A percentile compares a stretch with the other conserved stretches of the same genome.
These are phyloP conservation scores for Jamesozyma lodderae DNA, from an alignment of 805 yeast species.

Conservation along the genomic window DNA sequence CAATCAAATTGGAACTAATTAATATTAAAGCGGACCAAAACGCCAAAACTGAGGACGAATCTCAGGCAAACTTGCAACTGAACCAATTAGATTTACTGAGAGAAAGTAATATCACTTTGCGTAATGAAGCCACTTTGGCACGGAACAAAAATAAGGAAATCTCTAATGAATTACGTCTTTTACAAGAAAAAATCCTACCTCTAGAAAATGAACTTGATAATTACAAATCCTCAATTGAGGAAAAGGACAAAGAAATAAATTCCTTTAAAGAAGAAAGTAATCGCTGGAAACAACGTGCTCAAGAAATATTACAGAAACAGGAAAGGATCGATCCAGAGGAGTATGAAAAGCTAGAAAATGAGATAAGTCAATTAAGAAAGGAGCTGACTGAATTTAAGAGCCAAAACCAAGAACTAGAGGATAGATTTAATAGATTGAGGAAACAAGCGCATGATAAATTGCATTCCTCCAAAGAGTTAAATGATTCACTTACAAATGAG, in stretches of 20 bases:
- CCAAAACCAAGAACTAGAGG: constrained; percentile 29
- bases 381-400: constrained; percentile 17
- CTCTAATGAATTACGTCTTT: constrained; percentile 30
- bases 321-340: constrained; percentile 42
- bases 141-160: constrained; percentile 31
- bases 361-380: constrained; percentile 18
- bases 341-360: constrained; percentile 30
- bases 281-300: constrained; percentile 49
- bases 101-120: constrained; percentile 58
- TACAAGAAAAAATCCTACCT: constrained; percentile 16
- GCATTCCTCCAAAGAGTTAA: constrained; percentile 24
- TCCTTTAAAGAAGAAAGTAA: constrained; percentile 44
- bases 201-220: constrained; percentile 26
- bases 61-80: constrained; percentile 37
- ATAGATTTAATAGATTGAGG: constrained; percentile 26
- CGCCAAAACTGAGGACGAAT: constrained; percentile 32
- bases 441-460: constrained; percentile 31
- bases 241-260: constrained; percentile 42
- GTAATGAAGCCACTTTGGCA: constrained; percentile 39
- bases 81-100: constrained; percentile 54
- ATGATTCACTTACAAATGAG: constrained; percentile 34
- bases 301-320: constrained; percentile 37
- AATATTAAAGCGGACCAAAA: constrained; percentile 30
- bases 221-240: constrained; percentile 35
- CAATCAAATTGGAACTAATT: constrained; percentile 41